These are phyloP conservation scores for Incumbomyces delicatus DNA, from an alignment of 2,329 filamentous ascomycete species.

Conservation along the genomic window DNA sequence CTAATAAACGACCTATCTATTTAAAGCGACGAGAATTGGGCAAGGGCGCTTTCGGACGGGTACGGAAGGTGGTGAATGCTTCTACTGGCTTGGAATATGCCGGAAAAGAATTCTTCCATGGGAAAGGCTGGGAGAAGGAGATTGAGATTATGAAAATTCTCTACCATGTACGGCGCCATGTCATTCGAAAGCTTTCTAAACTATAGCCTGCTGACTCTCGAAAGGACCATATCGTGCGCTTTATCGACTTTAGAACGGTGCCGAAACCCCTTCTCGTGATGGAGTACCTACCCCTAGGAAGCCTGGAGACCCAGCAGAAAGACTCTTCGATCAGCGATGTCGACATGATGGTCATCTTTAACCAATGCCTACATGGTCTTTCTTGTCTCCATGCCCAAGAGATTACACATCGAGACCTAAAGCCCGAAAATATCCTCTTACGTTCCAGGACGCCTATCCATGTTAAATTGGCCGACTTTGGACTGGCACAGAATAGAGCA, in stretches of 20 bases:
- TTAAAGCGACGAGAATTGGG: constrained; percentile 5
- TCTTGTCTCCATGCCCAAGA: constrained; percentile 63
- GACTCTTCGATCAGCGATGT: neutral
- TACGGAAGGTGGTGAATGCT: constrained; percentile 10
- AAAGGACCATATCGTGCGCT: constrained; percentile 11
- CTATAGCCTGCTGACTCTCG: constrained; percentile 1
- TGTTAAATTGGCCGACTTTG: constrained; percentile 92
- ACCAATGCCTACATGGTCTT: constrained; percentile 60
- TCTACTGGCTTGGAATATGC: constrained; percentile 12
- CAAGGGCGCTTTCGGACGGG: constrained; percentile 9
- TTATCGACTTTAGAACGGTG: constrained; percentile 2
- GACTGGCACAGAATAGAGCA: constrained; percentile 38
- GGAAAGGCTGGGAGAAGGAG: constrained; percentile 6
- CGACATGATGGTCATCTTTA: constrained; percentile 4
- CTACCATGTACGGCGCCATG: constrained; percentile 7
- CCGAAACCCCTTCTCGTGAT: constrained; percentile 8
- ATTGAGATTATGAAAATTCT: constrained; percentile 12
- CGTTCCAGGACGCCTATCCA: constrained; percentile 59
- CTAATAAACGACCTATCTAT: constrained; percentile 9
- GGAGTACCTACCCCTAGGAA: constrained; percentile 8
- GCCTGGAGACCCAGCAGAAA: neutral
- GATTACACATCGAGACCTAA: constrained; percentile 48
- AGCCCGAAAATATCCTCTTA: constrained; percentile 82
- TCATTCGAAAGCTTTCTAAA: neutral
- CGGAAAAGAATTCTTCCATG: constrained; percentile 8